Conservation (phyloP, 176 grass and related monocot genomes). For the Bothriochloa decipiens region DNA sequence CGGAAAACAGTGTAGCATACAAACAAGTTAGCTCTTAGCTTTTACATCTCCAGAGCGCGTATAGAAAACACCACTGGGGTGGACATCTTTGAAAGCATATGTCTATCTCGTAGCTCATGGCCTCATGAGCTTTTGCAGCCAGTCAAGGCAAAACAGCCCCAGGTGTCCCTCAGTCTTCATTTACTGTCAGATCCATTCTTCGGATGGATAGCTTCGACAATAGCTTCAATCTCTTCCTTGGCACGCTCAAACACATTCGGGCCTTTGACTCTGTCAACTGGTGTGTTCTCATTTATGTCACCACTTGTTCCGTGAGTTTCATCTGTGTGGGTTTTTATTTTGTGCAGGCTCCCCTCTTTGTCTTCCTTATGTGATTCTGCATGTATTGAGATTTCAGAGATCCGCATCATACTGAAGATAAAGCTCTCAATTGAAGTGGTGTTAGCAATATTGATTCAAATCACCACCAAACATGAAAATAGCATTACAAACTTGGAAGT, state of each 20-base stretch:
- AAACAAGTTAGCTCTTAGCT: conserved; percentile 18
- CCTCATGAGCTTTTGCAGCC: not conserved
- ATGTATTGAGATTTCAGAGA: conserved; percentile 25
- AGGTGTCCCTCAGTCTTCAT: not conserved
- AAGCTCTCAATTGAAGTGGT: not conserved
- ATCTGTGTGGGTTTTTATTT: conserved; percentile 53
- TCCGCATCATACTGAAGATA: not conserved
- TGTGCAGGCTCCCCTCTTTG: conserved; percentile 36
- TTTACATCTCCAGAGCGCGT: not conserved
- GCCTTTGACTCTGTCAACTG: conserved; percentile 62
- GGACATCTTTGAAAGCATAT: not conserved
- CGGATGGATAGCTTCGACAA: conserved; percentile 63
- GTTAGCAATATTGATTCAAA: not conserved
- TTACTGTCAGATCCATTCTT: conserved; percentile 56
- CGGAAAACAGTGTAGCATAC: conserved; percentile 13
- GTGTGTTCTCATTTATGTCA: conserved; percentile 65
- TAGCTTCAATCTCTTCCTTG: conserved; percentile 82
- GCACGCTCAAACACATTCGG: conserved; percentile 76
- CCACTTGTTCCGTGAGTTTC: conserved; percentile 75
- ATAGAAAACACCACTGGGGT: not conserved
- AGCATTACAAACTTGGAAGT: not conserved
- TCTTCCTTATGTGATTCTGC: conserved; percentile 40
- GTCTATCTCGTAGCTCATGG: not conserved
- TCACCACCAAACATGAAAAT: not conserved
- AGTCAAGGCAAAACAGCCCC: not conserved